phyloP scores from a whole-genome alignment of 2,329 filamentous ascomycete species.

The Thielaviopsis ethacetica region DNA sequence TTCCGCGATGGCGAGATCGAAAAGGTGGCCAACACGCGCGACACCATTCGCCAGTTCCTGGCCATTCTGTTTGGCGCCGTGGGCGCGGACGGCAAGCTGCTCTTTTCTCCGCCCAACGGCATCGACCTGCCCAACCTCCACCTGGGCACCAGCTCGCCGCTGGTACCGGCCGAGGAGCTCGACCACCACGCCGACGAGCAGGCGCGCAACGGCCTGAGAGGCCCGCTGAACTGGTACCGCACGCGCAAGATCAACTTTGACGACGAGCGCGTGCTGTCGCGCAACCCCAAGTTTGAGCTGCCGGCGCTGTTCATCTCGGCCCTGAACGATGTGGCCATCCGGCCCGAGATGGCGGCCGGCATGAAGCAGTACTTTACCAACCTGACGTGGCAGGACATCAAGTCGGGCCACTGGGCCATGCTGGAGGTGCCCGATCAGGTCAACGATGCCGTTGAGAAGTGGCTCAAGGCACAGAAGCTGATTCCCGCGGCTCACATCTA shows the following conservation, averaged over 20 bases:
- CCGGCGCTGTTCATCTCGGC: slow-evolving; percentile 65
- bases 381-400: slow-evolving; percentile 48
- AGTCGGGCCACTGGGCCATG: slow-evolving; percentile 68
- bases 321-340: slow-evolving; percentile 53
- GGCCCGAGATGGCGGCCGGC: slow-evolving; percentile 48
- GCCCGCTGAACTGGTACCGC: slow-evolving; percentile 82
- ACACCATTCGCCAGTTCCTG: slow-evolving; percentile 53
- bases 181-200: slow-evolving; percentile 65
- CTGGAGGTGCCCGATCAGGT: slow-evolving; percentile 55
- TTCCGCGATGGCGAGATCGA: slow-evolving; percentile 55
- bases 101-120: slow-evolving; percentile 41
- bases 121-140: slow-evolving; percentile 42
- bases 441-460: slow-evolving; percentile 51
- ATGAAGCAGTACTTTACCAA: slow-evolving; percentile 56
- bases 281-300: slow-evolving; percentile 30
- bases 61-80: slow-evolving; percentile 50
- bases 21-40: slow-evolving; percentile 35
- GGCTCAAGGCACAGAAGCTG: slow-evolving; percentile 34
- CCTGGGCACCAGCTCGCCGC: slow-evolving; percentile 41
- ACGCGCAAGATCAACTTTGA: slow-evolving; percentile 55
- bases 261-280: slow-evolving; percentile 49
- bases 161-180: slow-evolving; percentile 53
- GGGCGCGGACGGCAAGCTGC: slow-evolving; percentile 23
- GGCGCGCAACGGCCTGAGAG: slow-evolving; percentile 54
- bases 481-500: slow-evolving; percentile 23